Base-by-base conservation (phyloP, 177 flowering plant genomes). In the Viscum album region DNA sequence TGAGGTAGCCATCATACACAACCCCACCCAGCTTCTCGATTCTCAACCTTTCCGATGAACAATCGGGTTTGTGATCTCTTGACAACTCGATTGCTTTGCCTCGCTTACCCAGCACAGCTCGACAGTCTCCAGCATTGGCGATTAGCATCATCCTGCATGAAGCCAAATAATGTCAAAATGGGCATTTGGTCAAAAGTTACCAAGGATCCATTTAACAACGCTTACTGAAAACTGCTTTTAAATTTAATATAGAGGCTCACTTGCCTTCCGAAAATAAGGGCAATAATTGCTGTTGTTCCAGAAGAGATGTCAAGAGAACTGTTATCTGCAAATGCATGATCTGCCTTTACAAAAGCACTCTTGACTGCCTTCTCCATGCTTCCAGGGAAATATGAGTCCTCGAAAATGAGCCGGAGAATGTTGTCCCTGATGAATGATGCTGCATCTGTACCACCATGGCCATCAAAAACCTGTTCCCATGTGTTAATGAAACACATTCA, bases 361-460 rank as follows among this genome's bases (percentile, higher is more conserved):
- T 71, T 85, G 39, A 90, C 72, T 58, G 98, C 95, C 72, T 83
- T 83, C 66, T 85, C 78, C 71, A 83, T 70, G 68, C 79, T 75
- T 35, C 65, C 59, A 29, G 89, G 89, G 67, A 90, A 92, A 45
- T 83, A 76, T 21, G 85, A 68, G 70, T 90, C 94, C 69, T 86
- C 89, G 65, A 88, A 75, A 33, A 90, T 88, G 68, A 81, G 88
- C 64, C 79, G 85, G 21, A 90, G 91, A 66, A 92, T 82, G 79
- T 88, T 84, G 39, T 76, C 81, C 63, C 83, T 74, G 60, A 85
- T 66, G 74, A 84, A 92, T 29, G 73, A 73, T 63, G 98, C 95
- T 21, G 96, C 96, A 80, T 92, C 96, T 29, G 74, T 81, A 71
- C 98, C 98, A 47, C 93, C 93, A 80, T 92, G 98, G 37, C 98